Base-by-base conservation (phyloP, 257 asterid species). In the Ophiorrhiza pumila region DNA sequence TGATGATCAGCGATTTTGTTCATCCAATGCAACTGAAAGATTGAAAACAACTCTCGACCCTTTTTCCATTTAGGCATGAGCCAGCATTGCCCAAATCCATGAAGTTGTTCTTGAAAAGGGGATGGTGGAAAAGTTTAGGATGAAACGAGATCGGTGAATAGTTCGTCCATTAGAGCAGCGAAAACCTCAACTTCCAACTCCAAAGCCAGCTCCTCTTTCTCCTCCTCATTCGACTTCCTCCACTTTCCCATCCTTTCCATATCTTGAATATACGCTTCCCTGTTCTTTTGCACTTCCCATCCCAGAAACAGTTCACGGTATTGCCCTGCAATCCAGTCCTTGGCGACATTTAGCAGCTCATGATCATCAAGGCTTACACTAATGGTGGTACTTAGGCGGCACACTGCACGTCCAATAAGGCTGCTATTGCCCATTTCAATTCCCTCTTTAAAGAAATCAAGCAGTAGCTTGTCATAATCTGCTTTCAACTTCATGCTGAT, bases 171-270 rank as follows among this genome's bases (percentile, higher is more conserved):
- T 23, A 93, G 65, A 4, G 81, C 78, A 78, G 14, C 76, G 69
- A 79, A 88, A 1, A 89, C 79, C 65, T 83, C 90, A 72, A 12
- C 72, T 78, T 80, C 97, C 88, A 93, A 57, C 85, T 84, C 92
- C 35, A 74, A 37, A 55, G 67, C 85, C 80, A 91, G 80, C 58
- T 81, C 89, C 52, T 79, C 37, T 31, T 52, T 80, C 80, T 89
- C 92, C 67, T 91, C 92, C 64, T 82, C 70, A 62, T 80, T 83
- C 68, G 74, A 71, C 25, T 62, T 73, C 76, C 64, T 88, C 98
- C 97, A 93, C 46, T 80, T 76, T 55, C 87, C 87, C 42, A 77
- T 73, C n/a, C 71, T 83, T 65, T 89, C 97, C 88, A 91, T 89
- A 23, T 85, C 98, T 3, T 67, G 72, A 34, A 91, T 58, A 70